Conservation (phyloP, 371 early-diverging fungal species). For the Rhizopus stolonifer region DNA sequence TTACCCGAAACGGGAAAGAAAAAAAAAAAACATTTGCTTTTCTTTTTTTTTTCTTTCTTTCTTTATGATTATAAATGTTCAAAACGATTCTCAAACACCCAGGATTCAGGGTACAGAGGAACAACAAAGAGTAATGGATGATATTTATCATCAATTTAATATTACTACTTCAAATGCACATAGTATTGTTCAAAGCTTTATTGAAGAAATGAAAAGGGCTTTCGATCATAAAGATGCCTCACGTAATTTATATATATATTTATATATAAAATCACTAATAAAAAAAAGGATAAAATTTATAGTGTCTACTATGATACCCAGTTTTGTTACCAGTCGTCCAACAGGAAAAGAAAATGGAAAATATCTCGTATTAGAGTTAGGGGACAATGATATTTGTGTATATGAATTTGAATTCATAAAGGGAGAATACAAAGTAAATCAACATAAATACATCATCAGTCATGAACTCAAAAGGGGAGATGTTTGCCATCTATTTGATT, state of each 20-base stretch:
- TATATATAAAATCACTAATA: too few species aligned
- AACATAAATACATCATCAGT: constrained; percentile 22
- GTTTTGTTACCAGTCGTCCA: constrained; percentile 80
- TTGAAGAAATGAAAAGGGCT: constrained; percentile 71
- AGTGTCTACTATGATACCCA: constrained; percentile 65
- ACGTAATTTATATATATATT: too few species aligned
- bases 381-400: constrained; percentile 91
- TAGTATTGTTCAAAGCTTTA: constrained; percentile 62
- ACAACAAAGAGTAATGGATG: constrained; percentile 12
- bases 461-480: constrained; percentile 41
- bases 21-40: too few species aligned
- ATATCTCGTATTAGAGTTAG: constrained; percentile 88
- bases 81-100: not conserved
- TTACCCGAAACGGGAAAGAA: too few species aligned
- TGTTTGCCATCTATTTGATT: constrained; percentile 73
- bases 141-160: constrained; percentile 9
- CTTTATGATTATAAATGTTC: too few species aligned
- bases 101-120: constrained; percentile 14
- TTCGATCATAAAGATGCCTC: constrained; percentile 58
- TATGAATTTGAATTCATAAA: constrained; percentile 42
- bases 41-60: too few species aligned
- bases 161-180: constrained; percentile 9
- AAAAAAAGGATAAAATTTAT: not conserved
- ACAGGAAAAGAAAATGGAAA: constrained; percentile 80
- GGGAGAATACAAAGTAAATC: constrained; percentile 49